Evolutionary conservation across 192 early-diverging fungal species (phyloP), one percentile per base, ranked within the genome.

Genomic region (Gaertneriomyces semiglobifer): DNA sequence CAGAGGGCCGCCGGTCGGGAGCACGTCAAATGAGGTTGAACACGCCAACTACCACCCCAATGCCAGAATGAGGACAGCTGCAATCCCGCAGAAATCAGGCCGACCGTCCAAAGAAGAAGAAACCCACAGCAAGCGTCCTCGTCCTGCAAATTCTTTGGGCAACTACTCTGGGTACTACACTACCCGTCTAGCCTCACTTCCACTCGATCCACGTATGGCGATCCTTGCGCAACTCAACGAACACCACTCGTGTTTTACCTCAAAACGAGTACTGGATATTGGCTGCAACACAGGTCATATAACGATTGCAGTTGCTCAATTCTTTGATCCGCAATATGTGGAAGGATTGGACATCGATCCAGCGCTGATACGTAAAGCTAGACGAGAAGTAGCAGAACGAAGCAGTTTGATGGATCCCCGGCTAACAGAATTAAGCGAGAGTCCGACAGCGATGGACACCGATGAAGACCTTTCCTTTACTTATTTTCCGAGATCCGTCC

Each of bases 311-410:
- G 33, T 77, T 71, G 92, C 87, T 1, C n/a, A 74, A 47, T 65
- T 79, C 39, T 81, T 77, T 42, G 58, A 63, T 3, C 86, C 92
- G 2, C 12, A 5, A 3, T 69, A 62, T 67, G 81, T 90, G 18
- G 77, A 82, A 5, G 92, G 90, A 7, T 79, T 93, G 7, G 92
- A 93, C 66, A 84, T 93, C 54, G 92, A 93, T 62, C 72, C 79
- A 4, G 59, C 50, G 14, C 66, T 93, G 68, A 81, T 92, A 52
- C 56, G 62, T 6, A 82, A 84, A 41, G 92, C 92, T 9, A 64
- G 79, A 16, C 56, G 46, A 0, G 63, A 77, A 41, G 58, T 84
- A 33, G 65, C 66, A 8, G 12, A 63, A 3, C 50, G 57, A 4
- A 66, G 56, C 0, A 55, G 66, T 14, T 20, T 60, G 18, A 46